Percentiles rank a stretch among this genome's conserved stretches.
These are phyloP conservation scores for Picea sitchensis DNA, from an alignment of 75 land plant genomes.

Conservation along the genomic window DNA sequence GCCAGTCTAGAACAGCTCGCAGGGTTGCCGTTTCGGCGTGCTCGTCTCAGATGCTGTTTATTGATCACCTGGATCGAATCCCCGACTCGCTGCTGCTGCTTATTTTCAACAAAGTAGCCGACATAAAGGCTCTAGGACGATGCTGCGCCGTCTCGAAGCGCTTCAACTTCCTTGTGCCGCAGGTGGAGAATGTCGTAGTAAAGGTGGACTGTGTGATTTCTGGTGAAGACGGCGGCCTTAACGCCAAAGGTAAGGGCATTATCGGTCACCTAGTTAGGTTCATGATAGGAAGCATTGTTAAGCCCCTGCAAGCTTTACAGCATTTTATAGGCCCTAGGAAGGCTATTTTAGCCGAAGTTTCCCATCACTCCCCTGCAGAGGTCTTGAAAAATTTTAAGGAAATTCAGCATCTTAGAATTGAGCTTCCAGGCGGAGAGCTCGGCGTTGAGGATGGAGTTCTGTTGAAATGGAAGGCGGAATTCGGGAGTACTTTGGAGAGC, in stretches of 20 bases:
- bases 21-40: too few species aligned
- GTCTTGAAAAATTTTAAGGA: slow-evolving; percentile 29
- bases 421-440: slow-evolving; percentile 34
- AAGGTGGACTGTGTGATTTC: slow-evolving; percentile 91
- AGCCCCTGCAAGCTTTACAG: slow-evolving; percentile 48
- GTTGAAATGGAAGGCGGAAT: slow-evolving; percentile 57
- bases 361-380: slow-evolving; percentile 53
- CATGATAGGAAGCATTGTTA: slow-evolving; percentile 36
- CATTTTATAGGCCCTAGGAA: slow-evolving; percentile 27
- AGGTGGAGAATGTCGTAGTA: slow-evolving; percentile 78
- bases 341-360: slow-evolving; percentile 23
- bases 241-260: slow-evolving; percentile 38
- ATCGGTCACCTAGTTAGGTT: slow-evolving; percentile 38
- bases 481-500: slow-evolving; percentile 41
- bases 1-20: too few species aligned
- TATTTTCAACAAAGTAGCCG: slow-evolving; percentile 82
- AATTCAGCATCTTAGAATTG: slow-evolving; percentile 19
- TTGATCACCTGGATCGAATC: slow-evolving; percentile 51
- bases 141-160: slow-evolving; percentile 91
- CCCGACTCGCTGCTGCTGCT: slow-evolving; percentile 91
- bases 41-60: too few species aligned
- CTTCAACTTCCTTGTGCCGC: slow-evolving; percentile 65
- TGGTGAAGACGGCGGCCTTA: neutral
- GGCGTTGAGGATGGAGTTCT: slow-evolving; percentile 32
- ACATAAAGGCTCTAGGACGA: slow-evolving; percentile 90